phyloP scores from a whole-genome alignment of 164 flowering plant species.

The Protea cynaroides region DNA sequence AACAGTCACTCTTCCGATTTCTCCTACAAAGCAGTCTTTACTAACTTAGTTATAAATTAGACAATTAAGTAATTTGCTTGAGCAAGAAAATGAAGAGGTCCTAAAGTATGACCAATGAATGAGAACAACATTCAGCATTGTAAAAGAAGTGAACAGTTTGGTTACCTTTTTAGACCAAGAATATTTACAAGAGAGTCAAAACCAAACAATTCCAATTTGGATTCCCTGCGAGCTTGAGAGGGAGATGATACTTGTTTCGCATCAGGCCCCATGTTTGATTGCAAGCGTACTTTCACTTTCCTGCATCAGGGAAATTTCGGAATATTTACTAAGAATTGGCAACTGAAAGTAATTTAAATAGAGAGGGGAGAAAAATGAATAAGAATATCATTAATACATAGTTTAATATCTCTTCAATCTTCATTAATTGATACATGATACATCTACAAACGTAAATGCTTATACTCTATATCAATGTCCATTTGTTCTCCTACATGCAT shows the following conservation, averaged over 20 bases:
- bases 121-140: neutral
- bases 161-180: constrained; percentile 87
- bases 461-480: too few species aligned
- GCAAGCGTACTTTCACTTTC: constrained; percentile 35
- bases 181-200: constrained; percentile 96
- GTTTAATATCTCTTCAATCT: too few species aligned
- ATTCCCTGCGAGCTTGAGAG: constrained; percentile 40
- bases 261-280: constrained; percentile 24
- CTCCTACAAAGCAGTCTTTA: neutral
- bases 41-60: too few species aligned
- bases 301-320: constrained; percentile 20
- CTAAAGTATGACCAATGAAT: neutral
- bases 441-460: too few species aligned
- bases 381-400: too few species aligned
- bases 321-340: neutral
- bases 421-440: neutral
- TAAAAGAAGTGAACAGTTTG: neutral
- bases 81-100: too few species aligned
- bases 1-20: neutral
- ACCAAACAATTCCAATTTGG: constrained; percentile 93
- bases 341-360: neutral
- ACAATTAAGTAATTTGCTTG: too few species aligned
- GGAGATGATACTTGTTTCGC: constrained; percentile 31
- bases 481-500: too few species aligned
- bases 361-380: neutral